These are phyloP conservation scores for Fusarium virguliforme DNA, from an alignment of 2,329 filamentous ascomycete genomes.

Conservation along the genomic window DNA sequence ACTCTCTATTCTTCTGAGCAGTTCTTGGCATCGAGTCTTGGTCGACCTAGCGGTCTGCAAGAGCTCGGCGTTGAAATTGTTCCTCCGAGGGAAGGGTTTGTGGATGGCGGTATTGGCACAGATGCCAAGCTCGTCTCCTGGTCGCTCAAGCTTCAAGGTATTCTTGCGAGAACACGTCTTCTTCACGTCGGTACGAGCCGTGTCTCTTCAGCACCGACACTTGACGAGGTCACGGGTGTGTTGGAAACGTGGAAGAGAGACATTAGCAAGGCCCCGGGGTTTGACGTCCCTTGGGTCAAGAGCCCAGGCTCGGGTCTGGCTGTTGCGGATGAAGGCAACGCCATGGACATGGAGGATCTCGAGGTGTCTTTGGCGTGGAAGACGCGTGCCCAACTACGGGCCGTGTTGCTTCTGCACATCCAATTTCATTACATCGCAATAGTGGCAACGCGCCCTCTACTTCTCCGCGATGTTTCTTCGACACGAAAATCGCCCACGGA, in stretches of 20 bases:
- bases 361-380: slow-evolving; percentile 51
- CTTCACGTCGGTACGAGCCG: slow-evolving; percentile 30
- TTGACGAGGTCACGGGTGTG: slow-evolving; percentile 32
- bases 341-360: slow-evolving; percentile 51
- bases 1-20: slow-evolving; percentile 58
- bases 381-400: slow-evolving; percentile 49
- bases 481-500: slow-evolving; percentile 19
- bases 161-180: slow-evolving; percentile 50
- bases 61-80: slow-evolving; percentile 56
- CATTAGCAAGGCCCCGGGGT: slow-evolving; percentile 34
- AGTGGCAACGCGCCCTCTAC: slow-evolving; percentile 53
- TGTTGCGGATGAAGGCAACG: slow-evolving; percentile 21
- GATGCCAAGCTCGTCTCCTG: slow-evolving; percentile 53
- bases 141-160: slow-evolving; percentile 54
- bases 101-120: slow-evolving; percentile 49
- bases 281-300: slow-evolving; percentile 39
- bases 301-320: neutral
- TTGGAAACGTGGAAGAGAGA: slow-evolving; percentile 33
- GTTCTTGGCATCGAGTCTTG: slow-evolving; percentile 57
- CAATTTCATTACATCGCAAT: slow-evolving; percentile 55
- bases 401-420: slow-evolving; percentile 53
- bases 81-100: slow-evolving; percentile 51
- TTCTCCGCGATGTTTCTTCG: slow-evolving; percentile 47
- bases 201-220: slow-evolving; percentile 22
- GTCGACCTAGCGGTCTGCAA: slow-evolving; percentile 56